Percentiles rank a stretch among this genome's conserved stretches.
Conservation (phyloP, 805 yeast species). For the Candida nemodendra region DNA sequence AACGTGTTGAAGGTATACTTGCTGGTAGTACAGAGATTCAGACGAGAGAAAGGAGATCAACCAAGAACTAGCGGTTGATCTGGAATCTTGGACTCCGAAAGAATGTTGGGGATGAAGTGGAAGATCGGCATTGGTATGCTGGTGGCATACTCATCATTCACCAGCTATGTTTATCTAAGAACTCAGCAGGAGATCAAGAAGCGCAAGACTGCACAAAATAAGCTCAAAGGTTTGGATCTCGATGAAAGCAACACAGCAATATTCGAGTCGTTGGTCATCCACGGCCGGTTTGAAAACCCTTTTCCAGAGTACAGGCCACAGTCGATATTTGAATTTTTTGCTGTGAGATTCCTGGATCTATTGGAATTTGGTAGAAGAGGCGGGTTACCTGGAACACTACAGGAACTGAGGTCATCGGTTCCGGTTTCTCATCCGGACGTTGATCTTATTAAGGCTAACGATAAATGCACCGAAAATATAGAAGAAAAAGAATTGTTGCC, state of each 20-base stretch:
- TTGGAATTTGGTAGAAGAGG: constrained; percentile 61
- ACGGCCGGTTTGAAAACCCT: constrained; percentile 87
- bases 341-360: constrained; percentile 69
- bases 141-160: constrained; percentile 61
- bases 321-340: constrained; percentile 80
- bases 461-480: constrained; percentile 13
- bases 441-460: constrained; percentile 34
- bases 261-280: constrained; percentile 50
- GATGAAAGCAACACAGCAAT: constrained; percentile 22
- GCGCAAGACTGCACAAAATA: constrained; percentile 31
- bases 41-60: too few relatives aligned
- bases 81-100: too few relatives aligned
- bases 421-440: constrained; percentile 61
- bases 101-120: constrained; percentile 33
- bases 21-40: too few relatives aligned
- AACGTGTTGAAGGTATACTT: too few relatives aligned
- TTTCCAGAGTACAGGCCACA: constrained; percentile 88
- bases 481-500: constrained; percentile 29
- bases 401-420: constrained; percentile 52
- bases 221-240: constrained; percentile 6
- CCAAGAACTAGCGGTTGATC: too few relatives aligned
- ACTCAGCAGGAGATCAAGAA: constrained; percentile 53
- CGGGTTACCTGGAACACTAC: constrained; percentile 48
- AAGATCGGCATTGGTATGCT: constrained; percentile 44
- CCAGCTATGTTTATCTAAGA: constrained; percentile 55